These are phyloP conservation scores for Thymus mandschuricus DNA, from an alignment of 257 asterid genomes.

Conservation along the genomic window DNA sequence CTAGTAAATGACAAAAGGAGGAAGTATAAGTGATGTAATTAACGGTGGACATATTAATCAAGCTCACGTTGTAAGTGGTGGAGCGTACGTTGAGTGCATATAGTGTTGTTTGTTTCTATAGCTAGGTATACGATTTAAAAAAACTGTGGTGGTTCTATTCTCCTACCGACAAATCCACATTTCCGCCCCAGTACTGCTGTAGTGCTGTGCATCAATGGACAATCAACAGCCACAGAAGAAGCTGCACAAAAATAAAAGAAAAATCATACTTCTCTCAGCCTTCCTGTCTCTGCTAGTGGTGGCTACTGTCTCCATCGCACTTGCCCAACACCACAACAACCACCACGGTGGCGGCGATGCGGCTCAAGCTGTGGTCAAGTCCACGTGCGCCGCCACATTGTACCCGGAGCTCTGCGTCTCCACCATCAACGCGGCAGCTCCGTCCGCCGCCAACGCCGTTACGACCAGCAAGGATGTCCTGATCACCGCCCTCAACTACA, in stretches of 20 bases:
- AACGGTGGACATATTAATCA: too few relatives aligned
- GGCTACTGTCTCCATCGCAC: constrained; percentile 1
- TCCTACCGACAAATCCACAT: too few relatives aligned
- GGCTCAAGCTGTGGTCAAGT: constrained; percentile 48
- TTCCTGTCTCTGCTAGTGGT: constrained; percentile 9
- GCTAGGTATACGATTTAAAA: too few relatives aligned
- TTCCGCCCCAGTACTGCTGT: too few relatives aligned
- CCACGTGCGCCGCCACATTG: constrained; percentile 65
- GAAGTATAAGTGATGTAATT: too few relatives aligned
- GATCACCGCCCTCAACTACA: constrained; percentile 52
- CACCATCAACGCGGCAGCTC: constrained; percentile 37
- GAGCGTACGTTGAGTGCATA: too few relatives aligned
- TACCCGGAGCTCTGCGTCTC: constrained; percentile 71
- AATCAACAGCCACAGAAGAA: not conserved
- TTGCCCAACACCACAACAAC: constrained; percentile 18
- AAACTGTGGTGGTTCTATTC: too few relatives aligned
- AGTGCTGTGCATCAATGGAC: constrained; percentile 28
- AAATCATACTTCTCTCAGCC: constrained; percentile 22
- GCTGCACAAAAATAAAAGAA: not conserved
- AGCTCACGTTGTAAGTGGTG: too few relatives aligned
- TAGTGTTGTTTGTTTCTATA: too few relatives aligned
- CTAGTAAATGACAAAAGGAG: too few relatives aligned
- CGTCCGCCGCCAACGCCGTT: constrained; percentile 27
- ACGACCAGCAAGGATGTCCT: constrained; percentile 56
- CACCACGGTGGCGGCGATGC: not conserved